phyloP scores from a whole-genome alignment of 2,329 filamentous ascomycete species.

The Cadophora sp. region DNA sequence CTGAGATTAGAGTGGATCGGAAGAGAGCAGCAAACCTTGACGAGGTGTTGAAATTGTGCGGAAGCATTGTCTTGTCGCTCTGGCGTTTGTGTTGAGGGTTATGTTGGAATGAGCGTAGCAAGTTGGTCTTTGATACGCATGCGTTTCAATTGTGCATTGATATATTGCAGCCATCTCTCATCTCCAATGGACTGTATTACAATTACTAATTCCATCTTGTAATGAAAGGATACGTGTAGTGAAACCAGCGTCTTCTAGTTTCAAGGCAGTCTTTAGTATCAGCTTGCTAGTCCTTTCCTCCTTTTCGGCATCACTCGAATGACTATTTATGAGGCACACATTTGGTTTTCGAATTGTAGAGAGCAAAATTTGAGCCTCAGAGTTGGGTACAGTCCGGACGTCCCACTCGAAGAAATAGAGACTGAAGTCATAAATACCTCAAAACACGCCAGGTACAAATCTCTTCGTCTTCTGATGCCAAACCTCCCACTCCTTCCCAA shows the following conservation, averaged over 20 bases:
- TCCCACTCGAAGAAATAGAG: no score
- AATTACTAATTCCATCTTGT: no score
- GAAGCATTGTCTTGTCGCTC: neutral
- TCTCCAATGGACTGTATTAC: no score
- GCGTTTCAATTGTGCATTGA: neutral
- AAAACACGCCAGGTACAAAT: conserved; percentile 54
- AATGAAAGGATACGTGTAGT: no score
- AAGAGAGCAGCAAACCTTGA: neutral
- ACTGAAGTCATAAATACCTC: neutral
- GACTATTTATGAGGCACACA: no score
- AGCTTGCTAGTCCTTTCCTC: no score
- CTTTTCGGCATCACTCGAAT: no score
- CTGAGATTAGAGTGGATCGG: neutral
- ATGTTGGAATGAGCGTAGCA: neutral
- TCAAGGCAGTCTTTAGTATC: no score
- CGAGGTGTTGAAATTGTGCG: neutral
- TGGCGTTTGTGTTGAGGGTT: neutral
- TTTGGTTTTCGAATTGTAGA: no score
- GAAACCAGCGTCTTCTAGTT: no score
- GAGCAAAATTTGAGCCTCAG: no score
- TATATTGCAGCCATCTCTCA: neutral
- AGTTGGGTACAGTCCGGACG: no score
- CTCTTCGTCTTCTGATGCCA: conserved; percentile 56
- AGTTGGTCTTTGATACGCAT: neutral
- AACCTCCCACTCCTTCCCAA: conserved; percentile 55